Evolutionary conservation across 208 protist species (phyloP).

Genomic region (Wallacemonas sp.): DNA sequence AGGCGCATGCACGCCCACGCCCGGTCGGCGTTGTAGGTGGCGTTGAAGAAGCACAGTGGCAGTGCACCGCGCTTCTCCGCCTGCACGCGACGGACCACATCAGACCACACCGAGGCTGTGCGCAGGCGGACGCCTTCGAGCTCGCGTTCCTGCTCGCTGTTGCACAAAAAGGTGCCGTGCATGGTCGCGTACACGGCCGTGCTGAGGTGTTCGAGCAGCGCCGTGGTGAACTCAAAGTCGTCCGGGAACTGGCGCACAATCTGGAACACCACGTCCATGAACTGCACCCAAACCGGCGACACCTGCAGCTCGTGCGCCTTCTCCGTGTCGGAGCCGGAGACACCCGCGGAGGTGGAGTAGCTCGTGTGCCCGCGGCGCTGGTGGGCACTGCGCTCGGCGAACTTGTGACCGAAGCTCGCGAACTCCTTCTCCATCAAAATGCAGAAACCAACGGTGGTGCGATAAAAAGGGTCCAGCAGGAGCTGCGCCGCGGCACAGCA

Average conservation of each 20-base stretch:
- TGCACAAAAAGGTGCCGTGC: slow-evolving; percentile 88
- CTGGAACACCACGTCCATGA: slow-evolving; percentile 96
- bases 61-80: slow-evolving; percentile 49
- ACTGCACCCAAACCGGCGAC: slow-evolving; percentile 96
- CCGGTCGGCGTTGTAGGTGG: slow-evolving; percentile 56
- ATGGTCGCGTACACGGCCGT: slow-evolving; percentile 85
- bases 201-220: slow-evolving; percentile 83
- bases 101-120: slow-evolving; percentile 78
- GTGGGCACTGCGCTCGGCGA: slow-evolving; percentile 86
- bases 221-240: slow-evolving; percentile 94
- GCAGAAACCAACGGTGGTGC: slow-evolving; percentile 94
- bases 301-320: slow-evolving; percentile 47
- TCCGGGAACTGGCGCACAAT: slow-evolving; percentile 90
- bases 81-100: slow-evolving; percentile 50
- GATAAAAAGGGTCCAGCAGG: slow-evolving; percentile 95
- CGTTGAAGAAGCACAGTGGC: slow-evolving; percentile 73
- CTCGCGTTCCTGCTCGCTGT: slow-evolving; percentile 78
- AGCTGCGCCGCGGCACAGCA: slow-evolving; percentile 81
- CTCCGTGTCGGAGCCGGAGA: slow-evolving; percentile 58
- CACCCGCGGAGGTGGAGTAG: slow-evolving; percentile 39
- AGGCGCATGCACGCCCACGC: slow-evolving; percentile 63
- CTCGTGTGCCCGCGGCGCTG: slow-evolving; percentile 58
- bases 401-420: slow-evolving; percentile 95
- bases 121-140: slow-evolving; percentile 70
- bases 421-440: slow-evolving; percentile 97